Conservation (phyloP, 371 early-diverging fungal species). For the Mortierella sp. region DNA sequence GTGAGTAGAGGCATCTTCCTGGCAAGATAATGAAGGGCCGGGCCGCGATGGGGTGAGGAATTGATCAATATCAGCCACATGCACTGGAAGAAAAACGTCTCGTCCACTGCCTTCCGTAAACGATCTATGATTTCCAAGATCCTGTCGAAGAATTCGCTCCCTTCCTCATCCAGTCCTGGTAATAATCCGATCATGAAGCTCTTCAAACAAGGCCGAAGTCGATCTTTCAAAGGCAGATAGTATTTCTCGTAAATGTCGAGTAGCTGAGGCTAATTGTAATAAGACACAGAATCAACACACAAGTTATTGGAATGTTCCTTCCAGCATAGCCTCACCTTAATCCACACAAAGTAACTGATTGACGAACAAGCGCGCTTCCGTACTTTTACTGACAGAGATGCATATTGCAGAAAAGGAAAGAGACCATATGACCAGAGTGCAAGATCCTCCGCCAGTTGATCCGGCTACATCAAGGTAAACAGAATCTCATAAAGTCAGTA, state of each 20-base stretch:
- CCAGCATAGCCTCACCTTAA: too few relatives aligned
- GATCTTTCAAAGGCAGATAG: conserved; percentile 77
- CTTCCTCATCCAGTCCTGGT: conserved; percentile 92
- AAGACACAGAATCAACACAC: too few relatives aligned
- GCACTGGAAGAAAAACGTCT: conserved; percentile 81
- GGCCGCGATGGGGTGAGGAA: conserved; percentile 73
- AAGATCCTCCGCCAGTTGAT: conserved; percentile 84
- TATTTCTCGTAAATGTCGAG: conserved; percentile 78
- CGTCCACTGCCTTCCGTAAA: conserved; percentile 73
- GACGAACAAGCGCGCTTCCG: too few relatives aligned
- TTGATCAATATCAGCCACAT: conserved; percentile 84
- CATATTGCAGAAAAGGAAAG: conserved; percentile 91
- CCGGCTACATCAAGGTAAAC: conserved; percentile 56
- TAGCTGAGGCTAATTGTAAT: conserved; percentile 73
- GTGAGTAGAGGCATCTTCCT: conserved; percentile 78
- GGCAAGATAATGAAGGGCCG: conserved; percentile 82
- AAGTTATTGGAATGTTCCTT: too few relatives aligned
- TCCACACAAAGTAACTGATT: too few relatives aligned
- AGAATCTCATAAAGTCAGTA: not conserved
- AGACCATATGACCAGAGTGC: conserved; percentile 90
- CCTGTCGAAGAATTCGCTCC: conserved; percentile 86
- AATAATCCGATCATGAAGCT: conserved; percentile 85
- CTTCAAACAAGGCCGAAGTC: conserved; percentile 80
- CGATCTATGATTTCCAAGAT: conserved; percentile 77
- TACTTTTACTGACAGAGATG: conserved; percentile 87